phyloP scores from a whole-genome alignment of 2,329 filamentous ascomycete species.

The Ophiostoma triangulosporum region DNA sequence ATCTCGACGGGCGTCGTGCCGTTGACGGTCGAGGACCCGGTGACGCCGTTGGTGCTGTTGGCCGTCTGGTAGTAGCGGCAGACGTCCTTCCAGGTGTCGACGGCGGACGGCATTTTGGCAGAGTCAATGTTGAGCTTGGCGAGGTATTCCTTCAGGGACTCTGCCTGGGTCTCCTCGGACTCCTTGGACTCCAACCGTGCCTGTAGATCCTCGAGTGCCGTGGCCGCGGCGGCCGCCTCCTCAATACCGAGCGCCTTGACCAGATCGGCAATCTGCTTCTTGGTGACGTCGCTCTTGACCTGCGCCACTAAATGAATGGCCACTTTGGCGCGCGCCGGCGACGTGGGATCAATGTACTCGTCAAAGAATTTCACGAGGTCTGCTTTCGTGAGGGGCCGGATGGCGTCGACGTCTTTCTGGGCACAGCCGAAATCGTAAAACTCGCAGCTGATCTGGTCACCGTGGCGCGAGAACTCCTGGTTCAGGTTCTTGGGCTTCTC shows the following conservation, averaged over 20 bases:
- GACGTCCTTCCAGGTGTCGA: conserved; percentile 24
- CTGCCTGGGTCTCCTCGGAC: too few species aligned
- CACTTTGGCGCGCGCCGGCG: conserved; percentile 62
- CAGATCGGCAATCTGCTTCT: conserved; percentile 28
- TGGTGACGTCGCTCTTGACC: conserved; percentile 33
- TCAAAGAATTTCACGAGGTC: conserved; percentile 73
- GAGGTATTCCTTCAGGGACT: conserved; percentile 37
- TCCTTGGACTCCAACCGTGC: conserved; percentile 31
- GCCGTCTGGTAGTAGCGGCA: conserved; percentile 17
- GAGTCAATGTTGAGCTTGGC: conserved; percentile 33
- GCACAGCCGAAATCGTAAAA: conserved; percentile 79
- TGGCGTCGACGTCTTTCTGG: conserved; percentile 60
- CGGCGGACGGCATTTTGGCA: conserved; percentile 29
- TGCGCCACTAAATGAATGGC: conserved; percentile 75
- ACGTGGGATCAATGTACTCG: conserved; percentile 61
- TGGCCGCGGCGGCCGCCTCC: conserved; percentile 17
- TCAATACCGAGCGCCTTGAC: conserved; percentile 24
- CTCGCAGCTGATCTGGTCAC: conserved; percentile 73
- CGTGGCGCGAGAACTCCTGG: conserved; percentile 71
- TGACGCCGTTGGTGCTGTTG: conserved; percentile 20
- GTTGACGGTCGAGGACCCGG: conserved; percentile 27
- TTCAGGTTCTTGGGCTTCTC: conserved; percentile 89
- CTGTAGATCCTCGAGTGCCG: conserved; percentile 22
- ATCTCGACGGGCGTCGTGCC: conserved; percentile 49
- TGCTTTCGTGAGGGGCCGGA: conserved; percentile 61